Evolutionary conservation across 192 early-diverging fungal genomes (phyloP).

Genomic region (Coemansia javaensis): DNA sequence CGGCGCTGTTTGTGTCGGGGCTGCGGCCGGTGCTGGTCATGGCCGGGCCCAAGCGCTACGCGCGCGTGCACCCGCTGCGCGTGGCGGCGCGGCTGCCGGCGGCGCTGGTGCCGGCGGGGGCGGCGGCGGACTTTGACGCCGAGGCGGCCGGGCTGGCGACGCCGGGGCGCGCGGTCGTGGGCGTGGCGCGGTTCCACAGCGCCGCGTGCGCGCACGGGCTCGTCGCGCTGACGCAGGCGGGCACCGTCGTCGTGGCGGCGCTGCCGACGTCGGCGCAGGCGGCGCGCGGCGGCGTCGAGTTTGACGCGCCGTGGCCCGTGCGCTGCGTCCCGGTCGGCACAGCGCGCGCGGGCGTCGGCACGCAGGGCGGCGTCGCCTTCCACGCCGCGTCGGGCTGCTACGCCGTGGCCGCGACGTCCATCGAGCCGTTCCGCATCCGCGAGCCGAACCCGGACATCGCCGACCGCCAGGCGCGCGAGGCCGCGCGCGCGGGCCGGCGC

Average conservation of each 20-base stretch:
- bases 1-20: conserved; percentile 35
- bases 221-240: conserved; percentile 35
- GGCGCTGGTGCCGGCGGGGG: conserved; percentile 8
- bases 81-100: conserved; percentile 15
- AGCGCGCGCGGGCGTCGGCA: conserved; percentile 22
- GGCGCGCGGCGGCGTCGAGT: conserved; percentile 34
- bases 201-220: conserved; percentile 33
- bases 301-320: conserved; percentile 46
- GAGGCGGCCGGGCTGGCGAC: conserved; percentile 15
- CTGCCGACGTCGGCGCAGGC: conserved; percentile 15
- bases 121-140: conserved; percentile 14
- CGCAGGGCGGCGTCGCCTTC: conserved; percentile 69
- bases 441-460: conserved; percentile 64
- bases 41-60: conserved; percentile 31
- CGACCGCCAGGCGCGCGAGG: conserved; percentile 22
- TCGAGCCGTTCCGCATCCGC: conserved; percentile 61
- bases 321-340: conserved; percentile 42
- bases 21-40: conserved; percentile 25
- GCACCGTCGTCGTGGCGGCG: conserved; percentile 28
- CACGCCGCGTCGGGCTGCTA: conserved; percentile 82
- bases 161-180: conserved; percentile 16
- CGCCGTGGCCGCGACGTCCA: conserved; percentile 65
- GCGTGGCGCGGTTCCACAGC: conserved; percentile 40
- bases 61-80: conserved; percentile 43
- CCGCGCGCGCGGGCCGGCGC: conserved; percentile 1